Base-by-base conservation (phyloP, 257 asterid genomes). In the Salvia hispanica region DNA sequence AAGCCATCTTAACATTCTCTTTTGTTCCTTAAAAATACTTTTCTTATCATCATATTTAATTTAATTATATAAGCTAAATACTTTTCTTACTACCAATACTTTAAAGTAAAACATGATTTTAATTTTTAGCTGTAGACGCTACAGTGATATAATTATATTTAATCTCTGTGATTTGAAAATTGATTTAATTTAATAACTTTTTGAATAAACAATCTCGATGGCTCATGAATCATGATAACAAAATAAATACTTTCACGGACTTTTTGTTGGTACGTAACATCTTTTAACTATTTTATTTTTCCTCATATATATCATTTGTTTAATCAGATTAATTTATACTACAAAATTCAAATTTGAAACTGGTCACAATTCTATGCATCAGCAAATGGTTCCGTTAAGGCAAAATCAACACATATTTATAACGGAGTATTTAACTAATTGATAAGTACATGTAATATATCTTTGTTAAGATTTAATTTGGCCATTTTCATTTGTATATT, bases 1-100 rank as follows among this genome's bases (percentile, higher is more conserved):
- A 84, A 84, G 82, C 84, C 59, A 82, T 74, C 65, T 64, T 55
- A n/a, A 83, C 88, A 78, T 82, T 74, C 83, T 72, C 83, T 65
- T 64, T 78, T 77, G 51, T 54, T 68, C 71, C 73, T 73, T 51
- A 12, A 62, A 61, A 45, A 7, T 46, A 4, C 45, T 40, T 77
- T 71, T 66, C 39, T 52, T 0, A 59, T 36, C 60, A 14, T 50
- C 6, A 9, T 7, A 47, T 58, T 50, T 3, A 8, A 55, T 55
- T 55, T 55, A 55, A 55, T n/a, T n/a, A n/a, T n/a, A 25, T 55
- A 55, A 28, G 2, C 60, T 3, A 28, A 18, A 53, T 53, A 2
- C 7, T 9, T 21, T 51, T 47, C 37, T 33, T 40, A 6, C 28
- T 13, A 58, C 40, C 25, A 58, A 37, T 37, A 1, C 11, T 15